These are phyloP conservation scores for Maudiozyma serrabonitensis DNA, from an alignment of 805 yeast species.

Conservation along the genomic window DNA sequence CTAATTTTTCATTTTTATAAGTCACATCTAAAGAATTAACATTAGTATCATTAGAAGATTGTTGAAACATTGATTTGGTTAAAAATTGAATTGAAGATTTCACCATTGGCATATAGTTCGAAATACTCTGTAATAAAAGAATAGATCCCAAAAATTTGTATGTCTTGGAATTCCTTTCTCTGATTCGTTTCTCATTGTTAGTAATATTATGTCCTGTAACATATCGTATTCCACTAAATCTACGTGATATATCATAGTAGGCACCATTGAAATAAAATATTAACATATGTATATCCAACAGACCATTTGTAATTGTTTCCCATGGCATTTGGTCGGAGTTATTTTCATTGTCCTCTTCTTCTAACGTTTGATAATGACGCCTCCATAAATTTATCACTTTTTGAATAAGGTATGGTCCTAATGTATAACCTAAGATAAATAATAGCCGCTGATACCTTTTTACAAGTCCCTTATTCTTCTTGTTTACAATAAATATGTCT, in stretches of 20 bases:
- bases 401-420: slow-evolving; percentile 50
- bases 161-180: slow-evolving; percentile 33
- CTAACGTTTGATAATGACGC: neutral
- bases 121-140: slow-evolving; percentile 42
- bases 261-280: slow-evolving; percentile 74
- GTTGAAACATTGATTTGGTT: neutral
- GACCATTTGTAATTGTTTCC: slow-evolving; percentile 37
- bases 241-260: slow-evolving; percentile 67
- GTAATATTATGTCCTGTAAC: slow-evolving; percentile 57
- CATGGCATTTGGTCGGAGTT: too few relatives aligned
- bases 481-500: slow-evolving; percentile 57
- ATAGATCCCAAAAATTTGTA: slow-evolving; percentile 69
- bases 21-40: too few relatives aligned
- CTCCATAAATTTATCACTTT: slow-evolving; percentile 14
- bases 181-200: slow-evolving; percentile 22
- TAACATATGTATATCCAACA: slow-evolving; percentile 66
- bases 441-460: slow-evolving; percentile 38
- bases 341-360: neutral
- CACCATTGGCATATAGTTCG: slow-evolving; percentile 29
- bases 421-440: slow-evolving; percentile 49
- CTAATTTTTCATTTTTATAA: neutral
- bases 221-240: slow-evolving; percentile 73
- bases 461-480: slow-evolving; percentile 44
- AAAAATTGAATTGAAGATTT: neutral
- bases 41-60: too few relatives aligned